Conservation (phyloP, 805 yeast genomes). For the Candida tallmaniae region DNA sequence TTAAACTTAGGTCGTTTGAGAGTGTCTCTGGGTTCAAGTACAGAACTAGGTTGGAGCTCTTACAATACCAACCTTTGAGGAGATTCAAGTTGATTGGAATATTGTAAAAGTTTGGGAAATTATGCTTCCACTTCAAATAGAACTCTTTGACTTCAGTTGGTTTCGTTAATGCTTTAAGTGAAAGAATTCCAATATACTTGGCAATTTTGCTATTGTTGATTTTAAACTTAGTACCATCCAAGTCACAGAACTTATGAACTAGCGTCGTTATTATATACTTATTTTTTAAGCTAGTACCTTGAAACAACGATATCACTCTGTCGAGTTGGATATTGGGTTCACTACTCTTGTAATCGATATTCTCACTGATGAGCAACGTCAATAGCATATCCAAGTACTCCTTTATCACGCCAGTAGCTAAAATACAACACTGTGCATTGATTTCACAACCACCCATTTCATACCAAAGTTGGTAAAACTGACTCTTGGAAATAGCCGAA, state of each 20-base stretch:
- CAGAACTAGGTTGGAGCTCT: conserved; percentile 35
- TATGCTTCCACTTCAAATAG: conserved; percentile 56
- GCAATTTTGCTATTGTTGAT: conserved; percentile 45
- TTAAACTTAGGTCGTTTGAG: conserved; percentile 25
- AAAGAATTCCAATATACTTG: conserved; percentile 59
- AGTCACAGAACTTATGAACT: conserved; percentile 38
- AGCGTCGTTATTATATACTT: conserved; percentile 46
- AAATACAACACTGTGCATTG: conserved; percentile 37
- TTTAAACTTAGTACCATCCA: conserved; percentile 23
- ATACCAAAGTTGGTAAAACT: conserved; percentile 53
- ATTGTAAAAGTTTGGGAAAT: conserved; percentile 59
- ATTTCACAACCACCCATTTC: conserved; percentile 51
- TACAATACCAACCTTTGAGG: conserved; percentile 42
- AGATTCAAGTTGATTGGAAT: conserved; percentile 52
- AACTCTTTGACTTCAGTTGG: conserved; percentile 43
- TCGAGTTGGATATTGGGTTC: conserved; percentile 1
- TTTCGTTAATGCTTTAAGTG: conserved; percentile 24
- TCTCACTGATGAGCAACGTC: conserved; percentile 21
- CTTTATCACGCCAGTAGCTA: conserved; percentile 21
- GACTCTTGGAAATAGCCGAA: conserved; percentile 52
- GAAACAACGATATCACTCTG: background rate
- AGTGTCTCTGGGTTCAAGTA: conserved; percentile 49
- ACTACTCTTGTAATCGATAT: conserved; percentile 16
- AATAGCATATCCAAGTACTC: conserved; percentile 24
- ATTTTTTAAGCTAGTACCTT: background rate